Conservation (phyloP, 2,329 filamentous ascomycete genomes). For the Teratosphaeria pseudoeucalypti region DNA sequence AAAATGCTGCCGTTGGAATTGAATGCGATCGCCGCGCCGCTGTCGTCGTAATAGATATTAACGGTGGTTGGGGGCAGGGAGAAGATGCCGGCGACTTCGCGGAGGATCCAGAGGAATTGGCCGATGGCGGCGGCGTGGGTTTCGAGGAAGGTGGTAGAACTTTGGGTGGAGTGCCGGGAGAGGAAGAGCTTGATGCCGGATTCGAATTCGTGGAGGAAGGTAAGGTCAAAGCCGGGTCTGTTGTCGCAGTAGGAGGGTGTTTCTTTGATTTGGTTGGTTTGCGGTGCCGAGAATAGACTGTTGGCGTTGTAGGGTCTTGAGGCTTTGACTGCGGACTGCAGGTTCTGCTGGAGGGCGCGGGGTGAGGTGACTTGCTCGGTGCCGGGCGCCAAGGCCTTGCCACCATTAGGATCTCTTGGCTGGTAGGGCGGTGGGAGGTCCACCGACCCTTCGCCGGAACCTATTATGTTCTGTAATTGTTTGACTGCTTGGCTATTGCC, state of each 20-base stretch:
- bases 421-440: conserved; percentile 24
- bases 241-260: conserved; percentile 74
- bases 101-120: conserved; percentile 57
- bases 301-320: conserved; percentile 67
- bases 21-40: conserved; percentile 79
- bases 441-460: conserved; percentile 7
- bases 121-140: conserved; percentile 54
- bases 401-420: conserved; percentile 13
- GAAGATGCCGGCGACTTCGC: conserved; percentile 62
- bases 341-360: conserved; percentile 52
- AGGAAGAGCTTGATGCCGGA: conserved; percentile 63
- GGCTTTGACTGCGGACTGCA: conserved; percentile 67
- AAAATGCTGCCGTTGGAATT: conserved; percentile 81
- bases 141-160: conserved; percentile 49
- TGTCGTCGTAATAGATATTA: conserved; percentile 79
- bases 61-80: conserved; percentile 56
- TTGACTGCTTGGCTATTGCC: conserved; percentile 30
- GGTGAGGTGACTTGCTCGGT: conserved; percentile 30
- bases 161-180: conserved; percentile 40
- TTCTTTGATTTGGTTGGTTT: conserved; percentile 65
- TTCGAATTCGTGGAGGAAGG: conserved; percentile 58
- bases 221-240: conserved; percentile 61
- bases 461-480: conserved; percentile 21
- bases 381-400: conserved; percentile 11
- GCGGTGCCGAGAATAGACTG: conserved; percentile 60